Base-by-base conservation (phyloP, 768 basidiomycete genomes). In the Rhizopogon vesiculosus region DNA sequence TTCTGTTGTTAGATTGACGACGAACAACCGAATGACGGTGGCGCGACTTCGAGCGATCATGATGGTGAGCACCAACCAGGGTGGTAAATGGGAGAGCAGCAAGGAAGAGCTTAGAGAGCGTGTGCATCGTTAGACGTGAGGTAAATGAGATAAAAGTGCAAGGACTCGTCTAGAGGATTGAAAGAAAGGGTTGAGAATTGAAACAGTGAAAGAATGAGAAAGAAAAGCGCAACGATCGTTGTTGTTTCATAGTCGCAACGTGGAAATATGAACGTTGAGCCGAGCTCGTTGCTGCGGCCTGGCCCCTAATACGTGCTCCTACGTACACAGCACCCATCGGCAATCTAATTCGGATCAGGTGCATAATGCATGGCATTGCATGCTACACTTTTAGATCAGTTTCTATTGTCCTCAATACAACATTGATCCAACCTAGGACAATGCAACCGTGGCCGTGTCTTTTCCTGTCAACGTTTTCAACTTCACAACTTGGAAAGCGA, bases 61-160 rank as follows among this genome's bases (percentile, higher is more conserved):
- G 57, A 58, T 59, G 61, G 46, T 70, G 66, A 51, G 72, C 64
- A 69, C 73, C 69, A 54, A 62, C 77, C 64, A 72, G 69, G 59
- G 75, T 70, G 58, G 25, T 25, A 25, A 76, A 59, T 10, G 72
- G 61, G 42, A 73, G 55, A 38, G 67, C 55, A 5, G 65, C 62
- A 25, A 77, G 56, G 44, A 75, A 62, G 42, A 66, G n/a, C 18
- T 66, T 42, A 57, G 68, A 69, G 59, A 73, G 61, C 56, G 57
- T 18, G 69, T 66, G 58, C 73, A 74, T 75, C 50, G 57, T 60
- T 42, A 9, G 31, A 33, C 8, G 31, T 33, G 12, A 55, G 4
- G 46, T 9, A 39, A 51, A 46, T 4, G 48, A 55, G 28, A 55
- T 28, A 33, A 40, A 46, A 43, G 46, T 33, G 19, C 7, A 18